Evolutionary conservation across 192 early-diverging fungal genomes (phyloP).

Genomic region (Coemansia sp.): DNA sequence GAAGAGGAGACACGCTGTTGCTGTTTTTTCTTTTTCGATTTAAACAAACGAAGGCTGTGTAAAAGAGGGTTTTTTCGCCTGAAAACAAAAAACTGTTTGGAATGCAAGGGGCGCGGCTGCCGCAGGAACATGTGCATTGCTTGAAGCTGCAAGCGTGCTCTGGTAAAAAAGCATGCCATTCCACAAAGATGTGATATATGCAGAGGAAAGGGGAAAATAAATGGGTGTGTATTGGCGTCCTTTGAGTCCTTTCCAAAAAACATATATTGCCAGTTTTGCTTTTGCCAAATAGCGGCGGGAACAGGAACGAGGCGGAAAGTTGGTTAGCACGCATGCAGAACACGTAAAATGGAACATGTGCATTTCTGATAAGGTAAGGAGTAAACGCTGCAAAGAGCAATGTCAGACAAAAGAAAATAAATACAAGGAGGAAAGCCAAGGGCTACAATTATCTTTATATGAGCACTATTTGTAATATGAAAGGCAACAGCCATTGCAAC

Average conservation of each 20-base stretch:
- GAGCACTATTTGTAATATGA: background rate
- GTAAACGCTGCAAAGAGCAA: background rate
- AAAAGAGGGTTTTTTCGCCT: background rate
- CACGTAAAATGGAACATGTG: background rate
- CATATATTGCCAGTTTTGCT: too few species aligned
- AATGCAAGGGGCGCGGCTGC: slow-evolving; percentile 8
- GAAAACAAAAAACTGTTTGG: background rate
- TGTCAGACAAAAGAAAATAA: background rate
- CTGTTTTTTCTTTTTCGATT: background rate
- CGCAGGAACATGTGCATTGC: slow-evolving; percentile 6
- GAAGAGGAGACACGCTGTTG: background rate
- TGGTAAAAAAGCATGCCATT: background rate
- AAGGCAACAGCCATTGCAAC: background rate
- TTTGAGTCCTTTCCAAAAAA: background rate
- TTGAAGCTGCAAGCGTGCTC: background rate
- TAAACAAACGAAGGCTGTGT: background rate
- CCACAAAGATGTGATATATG: slow-evolving; percentile 6
- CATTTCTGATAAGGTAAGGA: background rate
- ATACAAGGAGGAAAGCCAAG: background rate
- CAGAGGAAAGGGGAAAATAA: background rate
- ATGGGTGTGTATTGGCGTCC: background rate
- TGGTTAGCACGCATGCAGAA: background rate
- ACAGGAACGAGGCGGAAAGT: background rate
- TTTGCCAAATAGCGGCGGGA: too few species aligned
- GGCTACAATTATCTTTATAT: background rate